These are phyloP conservation scores for Pseudogymnoascus sp. DNA, from an alignment of 2,329 filamentous ascomycete species.

Conservation along the genomic window DNA sequence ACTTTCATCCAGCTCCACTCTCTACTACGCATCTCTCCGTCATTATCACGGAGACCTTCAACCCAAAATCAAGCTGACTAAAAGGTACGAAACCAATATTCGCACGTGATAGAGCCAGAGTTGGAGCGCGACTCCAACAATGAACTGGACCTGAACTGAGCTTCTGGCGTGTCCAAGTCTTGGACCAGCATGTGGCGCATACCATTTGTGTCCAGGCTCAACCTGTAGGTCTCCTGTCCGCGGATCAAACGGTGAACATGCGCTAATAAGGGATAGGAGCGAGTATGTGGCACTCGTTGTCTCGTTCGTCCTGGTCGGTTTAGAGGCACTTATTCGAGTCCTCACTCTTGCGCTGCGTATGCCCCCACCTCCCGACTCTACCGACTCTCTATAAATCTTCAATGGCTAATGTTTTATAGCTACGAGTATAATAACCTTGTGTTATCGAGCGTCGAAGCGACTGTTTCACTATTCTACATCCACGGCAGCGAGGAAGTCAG, in stretches of 20 bases:
- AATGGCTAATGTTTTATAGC: slow-evolving; percentile 41
- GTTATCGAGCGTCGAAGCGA: slow-evolving; percentile 72
- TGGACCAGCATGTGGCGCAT: not conserved
- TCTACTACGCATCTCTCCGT: too few relatives aligned
- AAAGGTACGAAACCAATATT: not conserved
- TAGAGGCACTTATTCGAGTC: slow-evolving; percentile 77
- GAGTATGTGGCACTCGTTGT: slow-evolving; percentile 84
- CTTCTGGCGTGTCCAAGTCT: not conserved
- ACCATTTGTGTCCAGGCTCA: slow-evolving; percentile 4
- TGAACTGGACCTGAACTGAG: not conserved
- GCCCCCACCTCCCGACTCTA: not conserved
- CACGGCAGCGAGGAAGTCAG: slow-evolving; percentile 59
- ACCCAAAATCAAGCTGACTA: not conserved
- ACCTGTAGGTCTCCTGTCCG: not conserved
- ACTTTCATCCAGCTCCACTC: not conserved
- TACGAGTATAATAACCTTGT: slow-evolving; percentile 70
- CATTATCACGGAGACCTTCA: not conserved
- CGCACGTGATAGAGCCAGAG: not conserved
- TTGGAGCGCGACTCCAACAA: not conserved
- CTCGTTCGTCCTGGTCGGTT: slow-evolving; percentile 73
- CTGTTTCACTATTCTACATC: slow-evolving; percentile 75
- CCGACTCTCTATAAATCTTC: not conserved
- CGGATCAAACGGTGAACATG: not conserved
- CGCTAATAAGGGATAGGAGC: slow-evolving; percentile 41
- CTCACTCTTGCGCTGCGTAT: slow-evolving; percentile 80